A percentile compares a stretch with the other conserved stretches of the same genome.
Conservation (phyloP, 108 stramenopile genomes). For the Epipyxis sp. region DNA sequence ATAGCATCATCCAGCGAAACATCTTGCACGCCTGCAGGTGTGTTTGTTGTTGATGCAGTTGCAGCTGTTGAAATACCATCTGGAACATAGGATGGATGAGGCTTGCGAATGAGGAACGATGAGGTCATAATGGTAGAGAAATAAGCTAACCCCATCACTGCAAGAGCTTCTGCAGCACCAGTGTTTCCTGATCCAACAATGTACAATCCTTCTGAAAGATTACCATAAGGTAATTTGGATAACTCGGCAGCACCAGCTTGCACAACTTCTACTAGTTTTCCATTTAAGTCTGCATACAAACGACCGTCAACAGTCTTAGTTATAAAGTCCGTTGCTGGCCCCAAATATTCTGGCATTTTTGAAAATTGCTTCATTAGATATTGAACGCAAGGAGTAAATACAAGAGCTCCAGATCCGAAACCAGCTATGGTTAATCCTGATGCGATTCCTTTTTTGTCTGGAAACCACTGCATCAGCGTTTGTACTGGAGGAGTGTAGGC, state of each 20-base stretch:
- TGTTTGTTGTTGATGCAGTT: not conserved
- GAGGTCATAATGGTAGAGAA: conserved; percentile 42
- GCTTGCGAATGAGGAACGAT: conserved; percentile 45
- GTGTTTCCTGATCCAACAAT: conserved; percentile 49
- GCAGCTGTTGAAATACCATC: conserved; percentile 37
- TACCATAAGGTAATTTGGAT: conserved; percentile 43
- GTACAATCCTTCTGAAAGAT: conserved; percentile 47
- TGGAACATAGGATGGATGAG: conserved; percentile 42
- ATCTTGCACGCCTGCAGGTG: not conserved
- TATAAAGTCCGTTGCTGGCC: conserved; percentile 37
- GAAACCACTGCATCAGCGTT: conserved; percentile 73
- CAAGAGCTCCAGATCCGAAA: conserved; percentile 74
- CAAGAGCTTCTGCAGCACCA: conserved; percentile 47
- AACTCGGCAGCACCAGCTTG: conserved; percentile 43
- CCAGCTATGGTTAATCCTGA: conserved; percentile 72
- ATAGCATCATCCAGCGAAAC: conserved; percentile 13
- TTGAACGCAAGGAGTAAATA: conserved; percentile 71
- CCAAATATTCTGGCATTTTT: conserved; percentile 49
- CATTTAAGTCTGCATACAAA: conserved; percentile 37
- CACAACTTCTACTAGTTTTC: conserved; percentile 46
- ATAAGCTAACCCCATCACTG: conserved; percentile 43
- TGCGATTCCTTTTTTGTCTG: conserved; percentile 73
- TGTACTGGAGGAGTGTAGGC: conserved; percentile 74
- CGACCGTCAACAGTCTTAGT: conserved; percentile 44
- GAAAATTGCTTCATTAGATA: conserved; percentile 56